These are phyloP conservation scores for Nyctanthes arbortristis DNA, from an alignment of 257 asterid genomes.

Conservation along the genomic window DNA sequence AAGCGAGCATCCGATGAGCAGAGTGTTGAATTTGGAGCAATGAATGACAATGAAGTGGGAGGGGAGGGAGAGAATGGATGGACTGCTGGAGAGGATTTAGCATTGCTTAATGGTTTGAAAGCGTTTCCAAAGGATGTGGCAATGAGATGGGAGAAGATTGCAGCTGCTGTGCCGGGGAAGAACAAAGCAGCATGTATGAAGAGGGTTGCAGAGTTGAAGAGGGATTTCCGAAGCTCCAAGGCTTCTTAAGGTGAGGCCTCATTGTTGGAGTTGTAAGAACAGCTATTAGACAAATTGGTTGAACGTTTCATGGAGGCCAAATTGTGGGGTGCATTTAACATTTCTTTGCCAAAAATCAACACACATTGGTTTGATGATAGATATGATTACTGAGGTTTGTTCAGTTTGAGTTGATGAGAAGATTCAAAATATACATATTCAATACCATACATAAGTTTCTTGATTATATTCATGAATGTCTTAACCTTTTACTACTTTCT, in stretches of 20 bases:
- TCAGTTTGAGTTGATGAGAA: conserved; percentile 23
- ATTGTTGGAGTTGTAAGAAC: too few relatives aligned
- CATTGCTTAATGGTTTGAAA: conserved; percentile 87
- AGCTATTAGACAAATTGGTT: not conserved
- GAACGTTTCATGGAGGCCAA: not conserved
- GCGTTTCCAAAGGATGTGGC: conserved; percentile 80
- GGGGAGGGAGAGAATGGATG: conserved; percentile 47
- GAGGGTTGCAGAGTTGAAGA: conserved; percentile 81
- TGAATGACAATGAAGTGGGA: conserved; percentile 30
- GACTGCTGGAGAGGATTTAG: conserved; percentile 83
- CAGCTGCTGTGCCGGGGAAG: conserved; percentile 83
- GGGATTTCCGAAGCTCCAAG: conserved; percentile 80
- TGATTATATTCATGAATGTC: conserved; percentile 7
- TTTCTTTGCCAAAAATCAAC: conserved; percentile 9
- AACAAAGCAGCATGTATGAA: conserved; percentile 68
- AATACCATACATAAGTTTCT: not conserved
- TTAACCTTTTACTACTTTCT: not conserved
- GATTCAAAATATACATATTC: conserved; percentile 8
- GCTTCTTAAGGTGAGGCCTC: conserved; percentile 46
- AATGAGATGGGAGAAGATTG: conserved; percentile 98
- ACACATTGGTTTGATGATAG: conserved; percentile 10
- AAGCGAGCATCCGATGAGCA: conserved; percentile 36
- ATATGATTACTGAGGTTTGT: not conserved
- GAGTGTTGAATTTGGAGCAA: conserved; percentile 25
- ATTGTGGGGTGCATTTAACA: conserved; percentile 10